phyloP scores from a whole-genome alignment of 768 basidiomycete genomes.

The Psilocybe sp. region DNA sequence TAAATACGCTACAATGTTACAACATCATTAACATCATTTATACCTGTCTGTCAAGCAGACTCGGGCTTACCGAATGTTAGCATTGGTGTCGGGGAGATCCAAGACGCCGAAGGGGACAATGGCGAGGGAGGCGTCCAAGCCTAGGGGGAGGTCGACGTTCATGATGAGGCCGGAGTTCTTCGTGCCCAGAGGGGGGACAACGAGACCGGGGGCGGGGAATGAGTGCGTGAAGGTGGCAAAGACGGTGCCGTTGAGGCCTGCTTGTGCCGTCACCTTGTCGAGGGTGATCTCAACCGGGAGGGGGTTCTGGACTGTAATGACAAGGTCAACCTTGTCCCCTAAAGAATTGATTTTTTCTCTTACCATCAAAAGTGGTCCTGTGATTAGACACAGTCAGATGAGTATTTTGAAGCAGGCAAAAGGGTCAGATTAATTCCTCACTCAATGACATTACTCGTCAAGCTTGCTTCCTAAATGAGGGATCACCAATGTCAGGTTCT shows the following conservation, averaged over 20 bases:
- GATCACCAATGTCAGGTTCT: background rate
- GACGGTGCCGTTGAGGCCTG: slow-evolving; percentile 48
- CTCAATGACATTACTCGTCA: background rate
- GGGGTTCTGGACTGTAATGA: slow-evolving; percentile 28
- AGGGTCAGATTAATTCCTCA: background rate
- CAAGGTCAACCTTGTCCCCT: no score
- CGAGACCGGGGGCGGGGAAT: slow-evolving; percentile 50
- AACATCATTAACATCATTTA: background rate
- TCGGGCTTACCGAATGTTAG: slow-evolving; percentile 33
- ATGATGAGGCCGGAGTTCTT: slow-evolving; percentile 58
- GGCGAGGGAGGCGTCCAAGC: slow-evolving; percentile 42
- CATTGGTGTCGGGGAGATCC: slow-evolving; percentile 43
- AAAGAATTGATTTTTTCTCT: background rate
- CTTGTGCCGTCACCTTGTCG: slow-evolving; percentile 37
- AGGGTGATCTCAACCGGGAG: slow-evolving; percentile 45
- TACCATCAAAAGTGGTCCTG: background rate
- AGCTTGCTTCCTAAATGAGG: background rate
- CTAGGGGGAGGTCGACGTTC: slow-evolving; percentile 56
- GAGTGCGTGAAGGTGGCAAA: slow-evolving; percentile 60
- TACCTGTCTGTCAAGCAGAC: background rate
- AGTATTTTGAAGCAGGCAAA: background rate
- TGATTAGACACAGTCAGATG: background rate
- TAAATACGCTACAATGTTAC: slow-evolving; percentile 22
- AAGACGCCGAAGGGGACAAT: slow-evolving; percentile 55
- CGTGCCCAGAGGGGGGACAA: slow-evolving; percentile 46